Conservation (phyloP, 176 grass and related monocot species). For the Oryza glaberrima region DNA sequence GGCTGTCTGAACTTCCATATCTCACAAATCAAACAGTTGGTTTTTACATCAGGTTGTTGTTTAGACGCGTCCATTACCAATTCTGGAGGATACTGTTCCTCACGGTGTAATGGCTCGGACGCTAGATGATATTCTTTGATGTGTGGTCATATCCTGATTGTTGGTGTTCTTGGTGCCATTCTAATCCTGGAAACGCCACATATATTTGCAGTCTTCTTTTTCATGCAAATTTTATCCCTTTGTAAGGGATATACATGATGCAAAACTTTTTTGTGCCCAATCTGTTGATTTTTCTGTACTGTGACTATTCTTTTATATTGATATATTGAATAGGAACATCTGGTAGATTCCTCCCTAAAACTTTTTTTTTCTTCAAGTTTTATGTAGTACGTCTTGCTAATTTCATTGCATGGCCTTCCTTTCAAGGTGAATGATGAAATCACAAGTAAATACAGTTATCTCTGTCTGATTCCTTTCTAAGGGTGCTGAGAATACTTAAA, state of each 20-base stretch:
- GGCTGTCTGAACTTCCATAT: conserved; percentile 61
- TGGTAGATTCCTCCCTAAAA: conserved; percentile 35
- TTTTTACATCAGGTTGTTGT: not conserved
- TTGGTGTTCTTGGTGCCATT: conserved; percentile 52
- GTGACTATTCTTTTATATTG: conserved; percentile 27
- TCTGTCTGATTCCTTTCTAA: conserved; percentile 64
- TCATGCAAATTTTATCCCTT: too few relatives aligned
- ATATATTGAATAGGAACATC: too few relatives aligned
- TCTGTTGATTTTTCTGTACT: not conserved
- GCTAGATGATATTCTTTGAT: conserved; percentile 41
- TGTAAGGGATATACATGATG: conserved; percentile 56
- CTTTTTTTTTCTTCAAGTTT: not conserved
- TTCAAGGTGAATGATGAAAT: conserved; percentile 64
- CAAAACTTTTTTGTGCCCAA: not conserved
- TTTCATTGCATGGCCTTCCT: not conserved
- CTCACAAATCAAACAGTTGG: not conserved
- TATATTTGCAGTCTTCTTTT: not conserved
- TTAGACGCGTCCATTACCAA: conserved; percentile 62
- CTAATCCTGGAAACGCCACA: conserved; percentile 69
- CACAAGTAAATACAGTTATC: conserved; percentile 71
- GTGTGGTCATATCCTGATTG: conserved; percentile 79
- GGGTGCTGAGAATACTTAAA: conserved; percentile 59
- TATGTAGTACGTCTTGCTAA: rapidly evolving
- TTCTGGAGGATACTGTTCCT: conserved; percentile 62
- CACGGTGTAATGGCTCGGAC: conserved; percentile 64